Evolutionary conservation across 1,284 basidiomycete species (phyloP), one percentile per base, ranked within the genome.

Genomic region (Ganoderma sp.): DNA sequence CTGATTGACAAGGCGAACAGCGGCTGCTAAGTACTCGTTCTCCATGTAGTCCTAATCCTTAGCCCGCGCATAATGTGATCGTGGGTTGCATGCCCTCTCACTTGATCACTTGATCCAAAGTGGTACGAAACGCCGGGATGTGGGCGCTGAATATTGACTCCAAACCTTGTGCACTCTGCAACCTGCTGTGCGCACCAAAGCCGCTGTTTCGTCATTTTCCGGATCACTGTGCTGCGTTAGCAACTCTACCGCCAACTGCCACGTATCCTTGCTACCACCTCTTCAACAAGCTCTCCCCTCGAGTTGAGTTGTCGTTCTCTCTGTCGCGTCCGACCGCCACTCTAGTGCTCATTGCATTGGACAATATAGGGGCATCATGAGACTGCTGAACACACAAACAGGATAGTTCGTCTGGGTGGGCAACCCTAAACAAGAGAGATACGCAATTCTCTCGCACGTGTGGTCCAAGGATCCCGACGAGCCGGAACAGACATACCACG

Each of bases 401-500:
- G 59, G 39, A 39, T 3, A 61, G 5, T 43, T 61, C 41, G 39
- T 41, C 41, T 22, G 59, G 39, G 59, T 61, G 5, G 39, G 22
- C 7, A 8, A 61, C 41, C 59, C 59, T 43, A 1, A 12, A 25
- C 1, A 42, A n/a, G n/a, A 22, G 19, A 10, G 14, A 28, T 62
- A 62, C 28, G 61, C 61, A 3, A 45, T 45, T 50, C 61, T 62
- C 25, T 62, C 61, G 1, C 61, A 62, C 32, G 28, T 50, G 7
- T 62, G 61, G 61, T 48, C 61, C 15, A n/a, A n/a, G 43, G 45
- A 50, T 6, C 32, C 43, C 10, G 39, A 8, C 42, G 42, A 5
- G 28, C 39, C 9, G 34, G 61, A 62, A 12, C 61, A 48, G 25
- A n/a, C 61, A 15, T 62, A 32, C 61, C 61, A 62, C 17, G 61